Percentiles rank a stretch among this genome's conserved stretches.
Evolutionary conservation across 495 filamentous ascomycete genomes (phyloP).

Genomic region (Lasiosphaeris hirsuta): DNA sequence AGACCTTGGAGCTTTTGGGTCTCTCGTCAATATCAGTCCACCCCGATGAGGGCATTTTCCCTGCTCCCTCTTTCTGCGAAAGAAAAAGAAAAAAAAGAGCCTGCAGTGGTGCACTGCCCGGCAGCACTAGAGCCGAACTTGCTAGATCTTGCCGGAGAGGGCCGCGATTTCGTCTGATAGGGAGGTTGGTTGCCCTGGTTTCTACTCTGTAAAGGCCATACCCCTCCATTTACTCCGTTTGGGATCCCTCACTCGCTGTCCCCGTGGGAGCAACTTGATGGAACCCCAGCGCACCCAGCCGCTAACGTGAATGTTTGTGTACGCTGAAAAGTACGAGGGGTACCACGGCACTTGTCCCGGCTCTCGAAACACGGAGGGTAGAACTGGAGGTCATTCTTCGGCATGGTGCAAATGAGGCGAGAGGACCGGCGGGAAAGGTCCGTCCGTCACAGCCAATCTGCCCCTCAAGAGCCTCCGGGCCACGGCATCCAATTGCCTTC

Average conservation of each 20-base stretch:
- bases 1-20: background rate
- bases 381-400: conserved; percentile 1
- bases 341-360: conserved; percentile 18
- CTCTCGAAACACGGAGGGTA: conserved; percentile 19
- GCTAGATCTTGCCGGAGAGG: conserved; percentile 10
- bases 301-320: background rate
- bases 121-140: background rate
- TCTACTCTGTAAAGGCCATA: background rate
- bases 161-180: background rate
- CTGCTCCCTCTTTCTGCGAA: background rate
- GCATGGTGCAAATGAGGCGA: conserved; percentile 5
- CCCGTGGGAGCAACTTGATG: too few relatives aligned
- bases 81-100: conserved; percentile 1
- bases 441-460: background rate
- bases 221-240: conserved; percentile 3
- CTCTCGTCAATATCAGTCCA: background rate
- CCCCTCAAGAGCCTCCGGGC: background rate
- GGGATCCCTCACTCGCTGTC: background rate
- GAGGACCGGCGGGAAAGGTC: conserved; percentile 1
- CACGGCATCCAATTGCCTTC: background rate
- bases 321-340: background rate
- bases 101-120: conserved; percentile 9
- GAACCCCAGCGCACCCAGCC: too few relatives aligned
- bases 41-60: too few relatives aligned
- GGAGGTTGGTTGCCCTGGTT: conserved; percentile 6